Conservation (phyloP, 306 rosid genomes). For the Begonia fuchsioides region DNA sequence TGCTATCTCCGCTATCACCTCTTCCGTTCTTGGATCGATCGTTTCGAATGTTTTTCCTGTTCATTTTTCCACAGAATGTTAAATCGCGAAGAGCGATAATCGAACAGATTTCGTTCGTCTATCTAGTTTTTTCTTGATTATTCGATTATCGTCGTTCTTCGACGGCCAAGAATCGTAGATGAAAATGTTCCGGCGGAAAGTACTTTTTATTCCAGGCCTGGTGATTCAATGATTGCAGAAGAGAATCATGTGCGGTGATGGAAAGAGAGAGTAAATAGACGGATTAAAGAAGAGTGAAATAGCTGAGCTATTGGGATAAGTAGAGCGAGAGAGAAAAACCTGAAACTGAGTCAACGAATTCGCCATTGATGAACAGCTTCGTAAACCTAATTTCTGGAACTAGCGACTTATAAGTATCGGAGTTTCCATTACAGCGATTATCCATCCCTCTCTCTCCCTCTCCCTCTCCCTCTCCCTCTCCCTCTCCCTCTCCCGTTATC, state of each 20-base stretch:
- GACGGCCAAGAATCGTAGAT: too few species aligned
- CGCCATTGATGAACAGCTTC: constrained; percentile 83
- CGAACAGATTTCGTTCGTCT: too few species aligned
- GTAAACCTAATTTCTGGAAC: constrained; percentile 60
- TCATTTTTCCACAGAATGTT: neutral
- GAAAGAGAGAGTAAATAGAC: neutral
- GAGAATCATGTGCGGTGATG: too few species aligned
- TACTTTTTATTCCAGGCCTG: too few species aligned
- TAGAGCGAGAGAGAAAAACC: constrained; percentile 17
- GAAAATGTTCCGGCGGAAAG: too few species aligned
- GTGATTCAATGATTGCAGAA: too few species aligned
- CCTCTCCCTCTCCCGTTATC: neutral
- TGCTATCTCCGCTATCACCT: constrained; percentile 37
- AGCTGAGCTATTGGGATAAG: neutral
- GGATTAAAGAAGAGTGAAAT: neutral
- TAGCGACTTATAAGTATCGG: constrained; percentile 12
- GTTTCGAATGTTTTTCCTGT: constrained; percentile 80
- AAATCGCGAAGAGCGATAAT: too few species aligned
- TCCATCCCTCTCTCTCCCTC: constrained; percentile 21
- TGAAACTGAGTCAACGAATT: constrained; percentile 62
- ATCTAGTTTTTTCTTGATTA: too few species aligned
- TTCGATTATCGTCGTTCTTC: too few species aligned
- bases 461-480: neutral
- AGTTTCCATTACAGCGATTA: constrained; percentile 12
- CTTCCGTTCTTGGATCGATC: constrained; percentile 56